Evolutionary conservation across 352 stramenopile species (phyloP), one percentile per base, ranked within the genome.

Genomic region (Globisporangium nunn): DNA sequence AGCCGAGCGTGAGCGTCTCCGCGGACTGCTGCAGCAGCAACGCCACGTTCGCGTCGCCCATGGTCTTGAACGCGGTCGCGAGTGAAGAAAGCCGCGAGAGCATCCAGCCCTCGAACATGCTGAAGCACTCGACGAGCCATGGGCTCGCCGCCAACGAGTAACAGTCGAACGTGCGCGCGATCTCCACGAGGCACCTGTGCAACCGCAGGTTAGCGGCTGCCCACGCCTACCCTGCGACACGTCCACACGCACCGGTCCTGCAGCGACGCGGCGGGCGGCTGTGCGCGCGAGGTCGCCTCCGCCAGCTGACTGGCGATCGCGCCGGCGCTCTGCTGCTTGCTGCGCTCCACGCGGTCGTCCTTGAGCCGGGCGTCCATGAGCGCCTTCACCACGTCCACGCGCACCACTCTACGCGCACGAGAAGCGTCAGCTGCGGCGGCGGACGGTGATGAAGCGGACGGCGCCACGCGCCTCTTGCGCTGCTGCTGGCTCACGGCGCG

Each of bases 31-130:
- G 62, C 17, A 91, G 55, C 45, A 91, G 59, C 37, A 91, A 59
- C 15, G 61, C 64, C 11, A 86, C 77, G 56, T 88, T 91, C 44
- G 69, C 64, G 30, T 89, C 78, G 14, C 58, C 81, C 63, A 91
- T 72, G 2, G 81, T 89, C 63, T 89, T 85, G 67, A 86, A 81
- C 6, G 81, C 76, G 0, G 78, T 85, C 11, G 78, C 71, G 10
- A 91, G 54, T 50, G 80, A 73, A 18, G 81, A 74, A 7, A 91
- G 53, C 33, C 71, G 68, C 7, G 78, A 83, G 49, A 91, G 63
- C 81, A 91, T 91, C 81, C 81, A 91, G 12, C 78, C 78, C 68
- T 88, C 78, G 28, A 89, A 85, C 0, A 72, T 80, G 3, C 64
- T 52, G 40, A 89, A 91, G 55, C 80, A 88, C 17, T 74, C 63